A percentile compares a stretch with the other conserved stretches of the same genome.
Evolutionary conservation across 345 rosid genomes (phyloP).

Genomic region (Streptanthus diversifolius): DNA sequence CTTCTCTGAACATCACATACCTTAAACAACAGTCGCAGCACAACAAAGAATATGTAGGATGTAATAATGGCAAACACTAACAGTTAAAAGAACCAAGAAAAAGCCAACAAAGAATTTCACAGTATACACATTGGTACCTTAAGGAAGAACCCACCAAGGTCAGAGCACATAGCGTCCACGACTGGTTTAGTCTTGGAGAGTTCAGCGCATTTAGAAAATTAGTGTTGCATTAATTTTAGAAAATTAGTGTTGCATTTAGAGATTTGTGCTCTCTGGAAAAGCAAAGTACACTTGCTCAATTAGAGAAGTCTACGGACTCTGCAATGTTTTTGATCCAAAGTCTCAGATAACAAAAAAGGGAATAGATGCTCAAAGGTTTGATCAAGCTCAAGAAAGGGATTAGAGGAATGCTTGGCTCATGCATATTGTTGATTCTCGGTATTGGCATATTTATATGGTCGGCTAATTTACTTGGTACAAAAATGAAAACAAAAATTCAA

Average conservation of each 20-base stretch:
- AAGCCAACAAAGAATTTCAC: no score
- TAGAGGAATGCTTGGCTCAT: background rate
- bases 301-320: background rate
- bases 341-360: background rate
- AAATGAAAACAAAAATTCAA: background rate
- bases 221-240: background rate
- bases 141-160: constrained; percentile 95
- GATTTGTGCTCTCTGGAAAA: background rate
- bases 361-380: background rate
- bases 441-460: background rate
- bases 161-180: constrained; percentile 61
- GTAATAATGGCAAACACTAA: background rate
- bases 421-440: background rate
- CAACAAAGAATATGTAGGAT: background rate
- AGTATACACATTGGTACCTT: constrained; percentile 56
- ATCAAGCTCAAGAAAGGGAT: background rate
- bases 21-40: background rate
- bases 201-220: background rate
- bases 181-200: background rate
- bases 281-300: background rate
- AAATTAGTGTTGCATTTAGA: accelerated
- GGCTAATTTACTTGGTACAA: background rate
- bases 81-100: background rate
- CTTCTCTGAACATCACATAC: background rate
- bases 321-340: background rate